A percentile compares a stretch with the other conserved stretches of the same genome.
Evolutionary conservation across 1,139 yeast species (phyloP).

Genomic region (Sugiyamaella xylanicola): DNA sequence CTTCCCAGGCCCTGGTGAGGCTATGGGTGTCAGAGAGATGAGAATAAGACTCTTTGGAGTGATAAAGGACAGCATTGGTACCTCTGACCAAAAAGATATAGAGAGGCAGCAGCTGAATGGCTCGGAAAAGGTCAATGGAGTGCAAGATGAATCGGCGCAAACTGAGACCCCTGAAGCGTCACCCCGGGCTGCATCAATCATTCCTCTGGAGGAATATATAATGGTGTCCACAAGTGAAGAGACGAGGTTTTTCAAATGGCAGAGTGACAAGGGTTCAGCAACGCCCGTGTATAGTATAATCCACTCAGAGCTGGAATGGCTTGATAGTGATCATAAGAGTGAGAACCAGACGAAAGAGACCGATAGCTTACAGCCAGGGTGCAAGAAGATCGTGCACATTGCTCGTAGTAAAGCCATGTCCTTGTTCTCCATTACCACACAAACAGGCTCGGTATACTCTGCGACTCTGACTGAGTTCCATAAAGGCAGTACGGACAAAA

Average conservation of each 20-base stretch:
- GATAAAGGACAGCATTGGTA: not conserved
- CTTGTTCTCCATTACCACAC: constrained; percentile 29
- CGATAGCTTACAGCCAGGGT: not conserved
- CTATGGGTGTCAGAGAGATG: constrained; percentile 44
- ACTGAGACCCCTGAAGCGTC: constrained; percentile 23
- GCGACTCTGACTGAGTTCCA: constrained; percentile 27
- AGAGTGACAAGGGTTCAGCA: constrained; percentile 1
- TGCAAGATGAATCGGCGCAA: not conserved
- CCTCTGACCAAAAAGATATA: too few species aligned
- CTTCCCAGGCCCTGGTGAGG: constrained; percentile 47
- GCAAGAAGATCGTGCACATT: constrained; percentile 23
- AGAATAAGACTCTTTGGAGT: constrained; percentile 30
- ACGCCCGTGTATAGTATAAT: constrained; percentile 8
- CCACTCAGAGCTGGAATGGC: constrained; percentile 36
- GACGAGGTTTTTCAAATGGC: constrained; percentile 15
- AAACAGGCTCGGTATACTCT: constrained; percentile 25
- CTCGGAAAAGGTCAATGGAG: constrained; percentile 34
- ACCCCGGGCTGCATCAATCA: constrained; percentile 23
- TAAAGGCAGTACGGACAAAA: constrained; percentile 14
- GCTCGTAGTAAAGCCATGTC: constrained; percentile 34
- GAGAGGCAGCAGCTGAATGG: too few species aligned
- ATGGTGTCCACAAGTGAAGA: constrained; percentile 35
- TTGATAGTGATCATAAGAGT: constrained; percentile 18
- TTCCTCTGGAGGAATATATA: constrained; percentile 36
- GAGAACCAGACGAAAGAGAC: not conserved